These are phyloP conservation scores for Leccinum solheimii DNA, from an alignment of 1,284 basidiomycete genomes.

Conservation along the genomic window DNA sequence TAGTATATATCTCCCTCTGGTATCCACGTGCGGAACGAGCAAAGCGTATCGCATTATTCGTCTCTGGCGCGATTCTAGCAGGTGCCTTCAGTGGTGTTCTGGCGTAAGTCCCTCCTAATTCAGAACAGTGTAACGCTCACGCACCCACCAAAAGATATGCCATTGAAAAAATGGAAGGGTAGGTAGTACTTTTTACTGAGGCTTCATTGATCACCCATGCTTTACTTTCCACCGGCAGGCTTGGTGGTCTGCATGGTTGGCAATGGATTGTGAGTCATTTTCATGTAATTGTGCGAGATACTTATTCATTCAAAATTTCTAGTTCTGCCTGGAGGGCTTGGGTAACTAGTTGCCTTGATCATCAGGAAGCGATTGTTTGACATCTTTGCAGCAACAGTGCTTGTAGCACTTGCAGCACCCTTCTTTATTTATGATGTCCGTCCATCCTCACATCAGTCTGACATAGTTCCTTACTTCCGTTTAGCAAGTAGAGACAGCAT, in stretches of 20 bases:
- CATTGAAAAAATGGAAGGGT: conserved; percentile 24
- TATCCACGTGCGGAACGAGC: conserved; percentile 20
- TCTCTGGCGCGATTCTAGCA: conserved; percentile 9
- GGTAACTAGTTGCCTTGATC: conserved; percentile 7
- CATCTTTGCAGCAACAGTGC: conserved; percentile 34
- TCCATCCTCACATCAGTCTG: not conserved
- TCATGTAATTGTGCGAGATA: not conserved
- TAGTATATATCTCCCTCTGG: conserved; percentile 19
- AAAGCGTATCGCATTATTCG: conserved; percentile 15
- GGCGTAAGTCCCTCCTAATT: conserved; percentile 14
- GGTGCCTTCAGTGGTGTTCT: conserved; percentile 20
- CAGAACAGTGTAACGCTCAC: conserved; percentile 2
- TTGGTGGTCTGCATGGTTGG: conserved; percentile 43
- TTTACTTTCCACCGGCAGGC: conserved; percentile 3
- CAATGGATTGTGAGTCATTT: conserved; percentile 46
- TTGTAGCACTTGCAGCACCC: conserved; percentile 39
- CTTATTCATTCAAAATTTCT: not conserved
- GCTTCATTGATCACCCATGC: not conserved
- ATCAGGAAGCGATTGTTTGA: not conserved
- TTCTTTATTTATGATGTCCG: conserved; percentile 45
- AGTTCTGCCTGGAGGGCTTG: conserved; percentile 39
- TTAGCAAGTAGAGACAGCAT: conserved; percentile 47
- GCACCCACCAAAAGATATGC: conserved; percentile 5
- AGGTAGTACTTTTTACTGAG: not conserved
- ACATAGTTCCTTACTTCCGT: conserved; percentile 1